These are phyloP conservation scores for Suillus bovinus DNA, from an alignment of 768 basidiomycete species.

Conservation along the genomic window DNA sequence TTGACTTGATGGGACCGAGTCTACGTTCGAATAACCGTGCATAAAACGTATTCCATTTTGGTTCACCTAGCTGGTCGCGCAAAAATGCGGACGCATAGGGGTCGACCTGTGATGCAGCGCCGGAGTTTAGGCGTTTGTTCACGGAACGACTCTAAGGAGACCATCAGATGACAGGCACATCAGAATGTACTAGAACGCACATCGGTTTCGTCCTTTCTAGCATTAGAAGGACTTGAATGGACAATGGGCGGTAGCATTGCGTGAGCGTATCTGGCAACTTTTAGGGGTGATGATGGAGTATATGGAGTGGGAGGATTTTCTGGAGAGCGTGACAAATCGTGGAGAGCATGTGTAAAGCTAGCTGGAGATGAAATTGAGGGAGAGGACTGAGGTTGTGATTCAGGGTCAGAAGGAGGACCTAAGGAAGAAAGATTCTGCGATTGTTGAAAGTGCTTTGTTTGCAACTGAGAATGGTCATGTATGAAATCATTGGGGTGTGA, in stretches of 20 bases:
- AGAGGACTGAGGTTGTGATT: conserved; percentile 28
- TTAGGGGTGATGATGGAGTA: conserved; percentile 22
- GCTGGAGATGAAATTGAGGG: conserved; percentile 26
- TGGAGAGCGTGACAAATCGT: conserved; percentile 24
- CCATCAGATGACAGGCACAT: conserved; percentile 15
- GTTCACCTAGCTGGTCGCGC: conserved; percentile 43
- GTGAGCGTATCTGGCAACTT: conserved; percentile 25
- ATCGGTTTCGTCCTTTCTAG: conserved; percentile 26
- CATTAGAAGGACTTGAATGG: conserved; percentile 33
- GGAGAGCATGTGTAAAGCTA: conserved; percentile 25
- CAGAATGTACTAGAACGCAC: conserved; percentile 12
- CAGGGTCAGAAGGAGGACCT: conserved; percentile 23
- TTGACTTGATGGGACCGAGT: conserved; percentile 39
- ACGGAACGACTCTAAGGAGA: conserved; percentile 27
- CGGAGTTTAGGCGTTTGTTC: conserved; percentile 25
- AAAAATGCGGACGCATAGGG: conserved; percentile 47
- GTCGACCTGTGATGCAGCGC: conserved; percentile 35
- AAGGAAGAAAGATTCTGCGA: conserved; percentile 23
- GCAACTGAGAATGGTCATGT: conserved; percentile 24
- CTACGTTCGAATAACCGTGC: conserved; percentile 49
- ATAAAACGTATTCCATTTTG: conserved; percentile 47
- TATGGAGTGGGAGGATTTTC: conserved; percentile 21
- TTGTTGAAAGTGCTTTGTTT: conserved; percentile 30
- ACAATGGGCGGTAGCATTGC: conserved; percentile 35
- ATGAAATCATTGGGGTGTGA: conserved; percentile 20